Evolutionary conservation across 495 filamentous ascomycete genomes (phyloP).

Genomic region (Penicillium arizonense): DNA sequence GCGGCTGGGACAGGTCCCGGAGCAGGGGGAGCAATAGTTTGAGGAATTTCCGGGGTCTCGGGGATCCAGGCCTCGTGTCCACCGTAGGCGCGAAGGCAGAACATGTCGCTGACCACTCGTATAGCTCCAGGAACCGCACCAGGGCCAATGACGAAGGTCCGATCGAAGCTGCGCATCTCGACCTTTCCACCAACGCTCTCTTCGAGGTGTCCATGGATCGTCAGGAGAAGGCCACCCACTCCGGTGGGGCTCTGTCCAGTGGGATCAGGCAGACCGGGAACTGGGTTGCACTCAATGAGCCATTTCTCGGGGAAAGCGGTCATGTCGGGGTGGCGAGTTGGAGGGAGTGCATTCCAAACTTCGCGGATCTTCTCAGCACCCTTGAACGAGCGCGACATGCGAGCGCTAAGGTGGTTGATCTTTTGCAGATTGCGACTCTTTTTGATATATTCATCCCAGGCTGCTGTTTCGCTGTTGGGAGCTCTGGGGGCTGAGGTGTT

Average conservation of each 20-base stretch:
- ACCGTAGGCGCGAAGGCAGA: conserved; percentile 66
- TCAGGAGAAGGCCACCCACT: conserved; percentile 76
- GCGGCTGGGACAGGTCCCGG: conserved; percentile 8
- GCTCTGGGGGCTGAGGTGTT: conserved; percentile 62
- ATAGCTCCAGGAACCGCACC: conserved; percentile 61
- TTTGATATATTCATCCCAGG: conserved; percentile 76
- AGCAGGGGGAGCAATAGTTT: conserved; percentile 8
- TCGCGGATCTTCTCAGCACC: conserved; percentile 66
- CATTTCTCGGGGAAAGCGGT: conserved; percentile 62
- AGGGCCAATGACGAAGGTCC: conserved; percentile 80
- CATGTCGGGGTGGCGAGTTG: conserved; percentile 72
- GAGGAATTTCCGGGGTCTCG: conserved; percentile 35
- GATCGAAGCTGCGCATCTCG: conserved; percentile 74
- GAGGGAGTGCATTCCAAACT: conserved; percentile 67
- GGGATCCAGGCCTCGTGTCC: conserved; percentile 59
- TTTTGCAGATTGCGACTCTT: conserved; percentile 78
- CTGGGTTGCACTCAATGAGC: conserved; percentile 77
- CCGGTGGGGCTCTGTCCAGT: conserved; percentile 60
- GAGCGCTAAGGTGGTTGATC: conserved; percentile 55
- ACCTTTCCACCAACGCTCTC: conserved; percentile 60
- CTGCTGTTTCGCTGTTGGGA: conserved; percentile 35
- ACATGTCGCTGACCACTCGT: conserved; percentile 77
- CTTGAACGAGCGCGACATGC: conserved; percentile 61
- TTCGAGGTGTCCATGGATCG: conserved; percentile 78
- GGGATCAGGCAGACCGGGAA: conserved; percentile 70